Base-by-base conservation (phyloP, 2,329 filamentous ascomycete genomes). In the Beauveria sp. region DNA sequence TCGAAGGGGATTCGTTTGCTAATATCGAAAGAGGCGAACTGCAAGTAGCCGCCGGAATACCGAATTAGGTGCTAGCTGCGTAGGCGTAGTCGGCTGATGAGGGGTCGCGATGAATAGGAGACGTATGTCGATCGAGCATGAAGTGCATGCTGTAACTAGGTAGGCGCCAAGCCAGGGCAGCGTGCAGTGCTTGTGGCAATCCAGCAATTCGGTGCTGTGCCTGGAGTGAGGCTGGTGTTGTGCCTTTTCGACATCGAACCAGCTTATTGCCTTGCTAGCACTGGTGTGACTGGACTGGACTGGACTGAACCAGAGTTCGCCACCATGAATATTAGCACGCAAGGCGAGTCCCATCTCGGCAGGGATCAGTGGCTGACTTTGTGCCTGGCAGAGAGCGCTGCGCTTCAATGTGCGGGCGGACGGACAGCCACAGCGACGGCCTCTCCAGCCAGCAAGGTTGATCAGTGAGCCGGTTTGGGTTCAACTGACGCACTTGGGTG, bases 401-500 rank as follows among this genome's bases (percentile, higher is more conserved):
- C 10, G 34, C 20, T 16, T 5, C 31, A 34, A 34, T 34, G 31
- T 34, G 31, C 31, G 12, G 31, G 12, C 31, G 31, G 31, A 34
- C 31, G 31, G 31, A 38, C 49, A 10, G 49, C 49, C 20, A 38
- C 20, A 20, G 20, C 49, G n/a, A 12, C 20, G 9, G n/a, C 43
- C 43, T 14, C 45, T 24, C 31, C 12, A 34, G 31, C 45, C 45
- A 48, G 45, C 42, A 57, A 40, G 54, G 54, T 57, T 34, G 31
- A 14, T 34, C 31, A 34, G 31, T 48, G 42, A 57, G 18, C 28
- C 28, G 9, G 45, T 18, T 24, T 57, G 42, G 54, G 45, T 24
- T 24, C 54, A 40, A 43, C 58, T 60, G 58, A 60, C 58, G 42
- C 57, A 60, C 40, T 9, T 45, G 2, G 14, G 45, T 42, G 55